Conservation (phyloP, 176 grass and related monocot species). For the Aegilops sharonensis region DNA sequence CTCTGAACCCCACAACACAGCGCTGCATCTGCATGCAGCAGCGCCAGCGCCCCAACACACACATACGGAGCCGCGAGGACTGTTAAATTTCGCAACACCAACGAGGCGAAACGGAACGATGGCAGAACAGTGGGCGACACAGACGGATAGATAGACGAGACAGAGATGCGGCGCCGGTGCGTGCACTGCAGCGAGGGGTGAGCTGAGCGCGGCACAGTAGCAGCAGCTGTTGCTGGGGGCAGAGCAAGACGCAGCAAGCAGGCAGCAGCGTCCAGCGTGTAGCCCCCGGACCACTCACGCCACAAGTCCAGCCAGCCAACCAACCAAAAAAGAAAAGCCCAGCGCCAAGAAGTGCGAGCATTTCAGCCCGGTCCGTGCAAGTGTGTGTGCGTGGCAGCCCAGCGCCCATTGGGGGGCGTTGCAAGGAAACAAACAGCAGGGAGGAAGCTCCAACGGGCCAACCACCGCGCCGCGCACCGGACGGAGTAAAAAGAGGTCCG, state of each 20-base stretch:
- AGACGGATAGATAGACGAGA: too few species aligned
- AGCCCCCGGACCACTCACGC: too few species aligned
- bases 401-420: neutral
- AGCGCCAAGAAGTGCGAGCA: too few species aligned
- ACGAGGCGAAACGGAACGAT: neutral
- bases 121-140: neutral
- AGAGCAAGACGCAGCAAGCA: too few species aligned
- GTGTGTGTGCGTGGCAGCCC: neutral
- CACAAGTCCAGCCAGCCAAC: too few species aligned
- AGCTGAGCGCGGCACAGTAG: too few species aligned
- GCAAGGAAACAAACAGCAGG: neutral
- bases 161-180: neutral
- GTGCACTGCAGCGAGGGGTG: too few species aligned
- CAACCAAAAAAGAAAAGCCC: too few species aligned
- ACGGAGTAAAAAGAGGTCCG: neutral
- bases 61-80: neutral
- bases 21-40: neutral
- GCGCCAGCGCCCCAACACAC: neutral
- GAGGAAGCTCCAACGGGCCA: neutral
- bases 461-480: neutral
- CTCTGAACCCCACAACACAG: too few species aligned
- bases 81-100: neutral
- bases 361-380: neutral
- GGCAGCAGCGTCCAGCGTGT: too few species aligned
- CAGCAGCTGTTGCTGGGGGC: too few species aligned